Evolutionary conservation across 306 rosid genomes (phyloP).

Genomic region (Glycine latifolia): DNA sequence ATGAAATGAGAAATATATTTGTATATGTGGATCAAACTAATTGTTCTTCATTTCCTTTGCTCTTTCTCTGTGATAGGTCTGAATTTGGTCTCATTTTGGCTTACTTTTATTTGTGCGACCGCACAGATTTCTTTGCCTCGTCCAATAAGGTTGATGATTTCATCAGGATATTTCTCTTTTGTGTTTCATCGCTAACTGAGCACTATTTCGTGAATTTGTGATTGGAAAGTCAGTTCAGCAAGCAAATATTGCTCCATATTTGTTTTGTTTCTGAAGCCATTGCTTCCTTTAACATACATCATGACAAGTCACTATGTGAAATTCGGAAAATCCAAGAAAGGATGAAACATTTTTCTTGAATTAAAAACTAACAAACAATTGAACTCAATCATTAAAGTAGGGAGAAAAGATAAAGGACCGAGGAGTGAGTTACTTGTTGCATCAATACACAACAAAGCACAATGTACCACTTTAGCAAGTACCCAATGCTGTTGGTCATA

Average conservation of each 20-base stretch:
- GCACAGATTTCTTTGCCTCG: conserved; percentile 81
- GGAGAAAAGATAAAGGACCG: neutral
- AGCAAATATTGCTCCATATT: conserved; percentile 29
- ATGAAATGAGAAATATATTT: conserved; percentile 29
- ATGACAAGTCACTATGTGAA: neutral
- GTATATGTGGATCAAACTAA: conserved; percentile 30
- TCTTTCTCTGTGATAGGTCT: conserved; percentile 58
- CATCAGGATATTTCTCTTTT: conserved; percentile 33
- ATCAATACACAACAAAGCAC: neutral
- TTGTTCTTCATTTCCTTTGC: conserved; percentile 32
- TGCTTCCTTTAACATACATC: neutral
- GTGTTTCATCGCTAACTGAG: conserved; percentile 10
- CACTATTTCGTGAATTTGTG: conserved; percentile 31
- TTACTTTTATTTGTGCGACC: conserved; percentile 85
- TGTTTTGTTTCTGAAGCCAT: conserved; percentile 27
- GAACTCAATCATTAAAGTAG: conserved; percentile 25
- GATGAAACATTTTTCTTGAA: conserved; percentile 17
- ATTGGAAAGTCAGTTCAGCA: conserved; percentile 12
- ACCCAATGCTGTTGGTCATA: conserved; percentile 25
- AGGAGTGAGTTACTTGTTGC: neutral
- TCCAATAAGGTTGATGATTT: conserved; percentile 68
- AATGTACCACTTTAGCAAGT: conserved; percentile 23
- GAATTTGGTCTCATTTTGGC: conserved; percentile 83
- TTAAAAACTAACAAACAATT: conserved; percentile 13
- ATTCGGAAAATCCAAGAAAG: conserved; percentile 3